These are phyloP conservation scores for Torrubiella hemipterigena DNA, from an alignment of 2,329 filamentous ascomycete genomes.

Conservation along the genomic window DNA sequence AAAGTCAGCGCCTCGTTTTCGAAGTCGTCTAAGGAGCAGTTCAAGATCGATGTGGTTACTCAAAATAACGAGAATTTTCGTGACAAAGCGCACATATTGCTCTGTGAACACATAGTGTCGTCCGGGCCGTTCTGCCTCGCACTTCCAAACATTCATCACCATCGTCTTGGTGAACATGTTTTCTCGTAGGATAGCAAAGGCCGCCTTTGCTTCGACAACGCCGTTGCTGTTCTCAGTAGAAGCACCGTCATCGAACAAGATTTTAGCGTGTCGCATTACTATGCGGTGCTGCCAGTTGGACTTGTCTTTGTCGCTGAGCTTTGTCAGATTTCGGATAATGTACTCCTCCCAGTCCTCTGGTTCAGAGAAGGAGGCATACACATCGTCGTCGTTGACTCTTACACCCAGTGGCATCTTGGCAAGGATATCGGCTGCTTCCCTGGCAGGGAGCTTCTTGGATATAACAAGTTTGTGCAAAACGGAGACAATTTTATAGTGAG, in stretches of 20 bases:
- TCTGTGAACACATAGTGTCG: conserved; percentile 88
- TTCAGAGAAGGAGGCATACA: conserved; percentile 21
- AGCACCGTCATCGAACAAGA: conserved; percentile 36
- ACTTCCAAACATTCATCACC: conserved; percentile 91
- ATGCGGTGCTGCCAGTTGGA: conserved; percentile 94
- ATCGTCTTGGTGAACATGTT: conserved; percentile 85
- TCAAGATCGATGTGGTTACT: conserved; percentile 68
- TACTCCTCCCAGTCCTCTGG: conserved; percentile 49
- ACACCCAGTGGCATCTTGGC: conserved; percentile 42
- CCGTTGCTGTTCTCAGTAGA: conserved; percentile 27
- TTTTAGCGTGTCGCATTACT: conserved; percentile 57
- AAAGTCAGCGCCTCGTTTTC: conserved; percentile 69
- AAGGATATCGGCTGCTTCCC: conserved; percentile 38
- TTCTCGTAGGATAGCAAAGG: conserved; percentile 63
- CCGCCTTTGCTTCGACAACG: conserved; percentile 58
- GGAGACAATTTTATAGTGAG: conserved; percentile 83
- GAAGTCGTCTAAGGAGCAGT: conserved; percentile 63
- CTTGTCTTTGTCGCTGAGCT: conserved; percentile 63
- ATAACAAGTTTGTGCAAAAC: conserved; percentile 71
- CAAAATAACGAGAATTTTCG: conserved; percentile 60
- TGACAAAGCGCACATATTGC: conserved; percentile 74
- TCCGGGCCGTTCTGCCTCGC: conserved; percentile 71
- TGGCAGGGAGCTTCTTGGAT: conserved; percentile 32
- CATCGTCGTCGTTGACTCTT: conserved; percentile 18
- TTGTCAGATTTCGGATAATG: conserved; percentile 37